These are phyloP conservation scores for Gilbertella persicaria DNA, from an alignment of 371 early-diverging fungal species.

Conservation along the genomic window DNA sequence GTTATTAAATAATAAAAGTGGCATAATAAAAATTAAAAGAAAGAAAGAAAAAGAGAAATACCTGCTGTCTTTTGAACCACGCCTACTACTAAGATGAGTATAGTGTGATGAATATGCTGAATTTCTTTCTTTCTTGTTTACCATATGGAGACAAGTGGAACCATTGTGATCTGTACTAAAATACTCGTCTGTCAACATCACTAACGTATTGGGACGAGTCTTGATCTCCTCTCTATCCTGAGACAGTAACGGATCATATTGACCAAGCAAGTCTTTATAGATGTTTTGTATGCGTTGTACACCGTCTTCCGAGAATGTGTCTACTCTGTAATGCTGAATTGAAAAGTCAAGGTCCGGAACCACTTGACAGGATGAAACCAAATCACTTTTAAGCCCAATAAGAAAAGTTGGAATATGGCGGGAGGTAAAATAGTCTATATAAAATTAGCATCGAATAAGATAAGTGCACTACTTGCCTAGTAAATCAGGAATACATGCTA, in stretches of 20 bases:
- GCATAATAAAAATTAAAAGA: conserved; percentile 2
- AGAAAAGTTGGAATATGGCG: conserved; percentile 37
- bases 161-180: conserved; percentile 10
- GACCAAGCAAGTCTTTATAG: conserved; percentile 23
- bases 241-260: conserved; percentile 8
- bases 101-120: neutral
- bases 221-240: conserved; percentile 13
- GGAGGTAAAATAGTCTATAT: conserved; percentile 28
- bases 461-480: conserved; percentile 30
- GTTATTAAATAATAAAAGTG: neutral
- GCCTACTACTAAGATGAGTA: conserved; percentile 18
- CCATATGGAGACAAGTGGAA: conserved; percentile 11
- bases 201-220: neutral
- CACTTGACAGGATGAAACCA: conserved; percentile 21
- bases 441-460: conserved; percentile 6
- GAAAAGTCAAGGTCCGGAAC: conserved; percentile 28
- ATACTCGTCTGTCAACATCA: neutral
- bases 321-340: conserved; percentile 24
- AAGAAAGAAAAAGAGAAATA: conserved; percentile 13
- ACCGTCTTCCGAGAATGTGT: conserved; percentile 34
- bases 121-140: conserved; percentile 11
- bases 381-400: conserved; percentile 39
- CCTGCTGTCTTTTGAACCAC: conserved; percentile 51
- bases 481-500: conserved; percentile 40
- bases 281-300: conserved; percentile 26